Base-by-base conservation (phyloP, 148 eudicot species). In the Camellia japonica region DNA sequence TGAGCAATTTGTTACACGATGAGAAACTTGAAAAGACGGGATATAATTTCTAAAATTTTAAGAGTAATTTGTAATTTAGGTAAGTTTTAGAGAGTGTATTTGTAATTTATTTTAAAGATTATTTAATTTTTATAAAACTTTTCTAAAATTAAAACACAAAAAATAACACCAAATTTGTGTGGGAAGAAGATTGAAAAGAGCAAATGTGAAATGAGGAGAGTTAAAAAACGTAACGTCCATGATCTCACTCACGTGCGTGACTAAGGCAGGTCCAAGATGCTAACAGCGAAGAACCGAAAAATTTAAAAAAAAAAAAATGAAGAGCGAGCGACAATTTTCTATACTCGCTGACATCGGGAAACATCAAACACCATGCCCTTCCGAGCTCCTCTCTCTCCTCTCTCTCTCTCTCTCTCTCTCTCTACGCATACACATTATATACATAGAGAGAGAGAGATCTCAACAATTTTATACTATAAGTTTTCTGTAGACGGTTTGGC, bases 261-360 rank as follows among this genome's bases (percentile, higher is more conserved):
- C 11, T 63, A 60, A 1, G 49, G 71, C 71, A 59, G 71, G 54
- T 67, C 52, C 60, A 77, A 64, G 44, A 62, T 75, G 18, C 61
- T 5, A 46, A 19, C 78, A 58, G 63, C 23, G 16, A 38, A 19
- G 15, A 54, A 38, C 10, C 18, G 43, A 52, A 4, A 14, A 38
- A 12, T 30, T 30, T 30, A 3, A 16, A 51, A 7, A 6, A 8
- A 13, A 49, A 47, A 42, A 20, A 11, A 12, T 7, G 11, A 69
- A 69, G 73, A 14, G 52, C 23, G 73, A 69, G 23, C 23, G 73
- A 69, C 73, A 69, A 69, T 69, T 44, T 46, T 54, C 73, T 15
- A 69, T 69, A 69, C 7, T 69, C 73, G 54, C 73, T 69, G 54
- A 14, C 73, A 69, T 69, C 55, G 73, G 54, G 73, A 69, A 69